Evolutionary conservation across 1,284 basidiomycete species (phyloP), one percentile per base, ranked within the genome.

Genomic region (Pseudozyma thailandica): DNA sequence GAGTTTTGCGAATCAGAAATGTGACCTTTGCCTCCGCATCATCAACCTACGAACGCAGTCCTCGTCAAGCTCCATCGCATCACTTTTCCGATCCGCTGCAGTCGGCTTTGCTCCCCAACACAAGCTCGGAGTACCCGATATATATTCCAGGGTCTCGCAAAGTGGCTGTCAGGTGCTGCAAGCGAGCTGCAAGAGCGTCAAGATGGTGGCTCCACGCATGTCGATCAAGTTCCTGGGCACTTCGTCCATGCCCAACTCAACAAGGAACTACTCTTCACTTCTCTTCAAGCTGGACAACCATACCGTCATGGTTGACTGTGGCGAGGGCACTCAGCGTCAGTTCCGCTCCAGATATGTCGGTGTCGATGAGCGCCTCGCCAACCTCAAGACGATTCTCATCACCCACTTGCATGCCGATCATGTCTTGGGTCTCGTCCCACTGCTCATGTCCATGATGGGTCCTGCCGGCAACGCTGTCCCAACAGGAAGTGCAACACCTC

Each of bases 331-430:
- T 3, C 80, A 82, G 52, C 68, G 75, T 2, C 80, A 82, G 43
- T 63, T 82, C 7, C 50, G 68, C 15, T 61, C 65, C 6, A 44
- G 72, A 5, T 51, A 69, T 30, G 56, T 81, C 6, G 73, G 77
- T 16, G 72, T 75, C 13, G 78, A 80, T 21, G 75, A 72, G 31
- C 72, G 68, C 20, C 61, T 81, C 1, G 50, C 73, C 4, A 74
- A 75, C n/a, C 63, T 82, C 27, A 71, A 52, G n/a, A 74, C 70
- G 10, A 77, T 81, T 38, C 69, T 82, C 42, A 69, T 82, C 51
- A 81, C 80, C 0, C 80, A 82, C 52, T 54, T 82, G 7, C 80
- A 82, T 39, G 73, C 73, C 6, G 80, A 81, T 50, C 80, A 78
- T 42, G 72, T 79, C 6, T 64, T 80, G 9, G 80, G 80, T 25